phyloP scores from a whole-genome alignment of 2,329 filamentous ascomycete genomes.

The Microcyclosporella mali region DNA sequence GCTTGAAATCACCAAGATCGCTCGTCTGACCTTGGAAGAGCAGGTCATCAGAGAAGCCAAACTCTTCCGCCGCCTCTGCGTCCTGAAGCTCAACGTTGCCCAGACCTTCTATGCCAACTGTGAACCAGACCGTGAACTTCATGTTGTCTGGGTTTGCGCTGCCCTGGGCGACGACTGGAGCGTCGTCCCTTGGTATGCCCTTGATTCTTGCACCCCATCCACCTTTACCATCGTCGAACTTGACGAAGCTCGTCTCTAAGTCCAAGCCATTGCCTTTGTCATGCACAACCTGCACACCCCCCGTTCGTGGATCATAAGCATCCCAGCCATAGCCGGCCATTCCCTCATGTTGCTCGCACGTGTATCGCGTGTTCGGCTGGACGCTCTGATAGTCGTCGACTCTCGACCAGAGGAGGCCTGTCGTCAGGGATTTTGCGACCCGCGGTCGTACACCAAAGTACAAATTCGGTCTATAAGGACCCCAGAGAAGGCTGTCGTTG shows the following conservation, averaged over 20 bases:
- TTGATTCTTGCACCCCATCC: conserved; percentile 89
- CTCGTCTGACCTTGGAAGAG: conserved; percentile 63
- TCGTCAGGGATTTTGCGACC: conserved; percentile 71
- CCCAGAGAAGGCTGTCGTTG: conserved; percentile 90
- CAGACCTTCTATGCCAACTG: conserved; percentile 70
- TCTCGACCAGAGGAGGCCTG: conserved; percentile 82
- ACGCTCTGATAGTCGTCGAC: conserved; percentile 72
- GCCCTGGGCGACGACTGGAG: conserved; percentile 2
- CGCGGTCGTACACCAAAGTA: conserved; percentile 88
- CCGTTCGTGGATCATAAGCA: conserved; percentile 83
- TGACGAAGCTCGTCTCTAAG: conserved; percentile 88
- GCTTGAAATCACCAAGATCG: conserved; percentile 70
- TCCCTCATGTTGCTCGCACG: conserved; percentile 89
- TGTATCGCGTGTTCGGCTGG: conserved; percentile 78
- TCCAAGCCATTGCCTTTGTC: conserved; percentile 84
- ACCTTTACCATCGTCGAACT: conserved; percentile 68
- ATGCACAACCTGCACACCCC: conserved; percentile 84
- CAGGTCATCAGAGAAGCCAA: conserved; percentile 57
- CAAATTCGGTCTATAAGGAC: conserved; percentile 85
- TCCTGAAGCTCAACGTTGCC: conserved; percentile 59
- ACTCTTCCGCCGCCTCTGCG: conserved; percentile 49
- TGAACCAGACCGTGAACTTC: conserved; percentile 75
- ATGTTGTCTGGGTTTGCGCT: conserved; percentile 42
- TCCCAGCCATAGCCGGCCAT: conserved; percentile 98
- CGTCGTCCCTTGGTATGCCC: conserved; percentile 50